Conservation (phyloP, 2,329 filamentous ascomycete species). For the Penicillium sp. region DNA sequence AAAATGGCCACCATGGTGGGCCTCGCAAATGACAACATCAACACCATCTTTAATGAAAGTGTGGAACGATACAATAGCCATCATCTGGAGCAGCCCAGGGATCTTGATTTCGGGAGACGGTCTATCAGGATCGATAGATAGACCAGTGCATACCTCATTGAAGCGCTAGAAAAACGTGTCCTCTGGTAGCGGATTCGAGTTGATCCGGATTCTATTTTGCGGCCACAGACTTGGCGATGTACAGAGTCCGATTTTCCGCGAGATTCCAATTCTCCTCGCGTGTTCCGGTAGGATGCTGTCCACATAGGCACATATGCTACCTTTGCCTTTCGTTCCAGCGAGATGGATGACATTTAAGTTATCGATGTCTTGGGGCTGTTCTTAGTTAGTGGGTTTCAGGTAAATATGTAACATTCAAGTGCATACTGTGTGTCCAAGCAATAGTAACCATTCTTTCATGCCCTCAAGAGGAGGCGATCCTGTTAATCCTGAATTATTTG, state of each 20-base stretch:
- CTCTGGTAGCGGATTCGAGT: slow-evolving; percentile 12
- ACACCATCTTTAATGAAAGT: slow-evolving; percentile 63
- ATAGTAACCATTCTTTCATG: neutral
- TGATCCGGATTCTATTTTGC: slow-evolving; percentile 15
- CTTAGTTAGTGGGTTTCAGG: neutral
- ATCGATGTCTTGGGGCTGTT: neutral
- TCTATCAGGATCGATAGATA: slow-evolving; percentile 52
- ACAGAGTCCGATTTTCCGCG: slow-evolving; percentile 59
- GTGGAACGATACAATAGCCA: slow-evolving; percentile 63
- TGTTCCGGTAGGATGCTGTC: slow-evolving; percentile 2
- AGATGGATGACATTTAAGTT: slow-evolving; percentile 11
- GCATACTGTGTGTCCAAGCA: neutral
- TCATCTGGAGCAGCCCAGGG: slow-evolving; percentile 48
- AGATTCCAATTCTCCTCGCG: slow-evolving; percentile 1
- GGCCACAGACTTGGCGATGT: slow-evolving; percentile 60
- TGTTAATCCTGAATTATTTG: neutral
- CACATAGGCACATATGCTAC: slow-evolving; percentile 13
- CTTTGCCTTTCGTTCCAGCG: slow-evolving; percentile 14
- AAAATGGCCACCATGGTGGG: slow-evolving; percentile 66
- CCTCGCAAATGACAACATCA: slow-evolving; percentile 63
- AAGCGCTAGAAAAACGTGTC: slow-evolving; percentile 11
- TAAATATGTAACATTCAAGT: neutral
- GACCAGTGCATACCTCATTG: slow-evolving; percentile 9
- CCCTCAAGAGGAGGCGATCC: neutral
- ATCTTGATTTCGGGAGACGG: slow-evolving; percentile 21